Evolutionary conservation across 164 flowering plant genomes (phyloP).

Genomic region (Kalanchoe fedtschenkoi): DNA sequence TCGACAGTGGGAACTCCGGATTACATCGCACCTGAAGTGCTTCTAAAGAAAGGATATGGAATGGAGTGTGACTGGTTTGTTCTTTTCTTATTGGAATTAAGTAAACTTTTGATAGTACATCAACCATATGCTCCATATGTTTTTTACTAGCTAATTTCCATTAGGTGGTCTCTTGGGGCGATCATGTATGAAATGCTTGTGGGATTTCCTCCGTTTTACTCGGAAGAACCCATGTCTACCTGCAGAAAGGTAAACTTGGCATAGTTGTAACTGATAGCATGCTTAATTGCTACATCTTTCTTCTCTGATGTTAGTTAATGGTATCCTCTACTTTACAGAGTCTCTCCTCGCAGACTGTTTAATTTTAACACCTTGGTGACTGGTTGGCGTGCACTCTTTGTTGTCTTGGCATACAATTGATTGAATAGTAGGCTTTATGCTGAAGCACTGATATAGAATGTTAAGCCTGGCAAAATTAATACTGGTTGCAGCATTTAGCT

Average conservation of each 20-base stretch:
- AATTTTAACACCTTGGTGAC: too few relatives aligned
- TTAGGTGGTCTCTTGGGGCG: constrained; percentile 77
- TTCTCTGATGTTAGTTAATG: neutral
- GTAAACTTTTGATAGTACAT: neutral
- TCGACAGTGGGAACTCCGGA: constrained; percentile 84
- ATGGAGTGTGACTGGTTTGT: constrained; percentile 79
- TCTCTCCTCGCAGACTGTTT: too few relatives aligned
- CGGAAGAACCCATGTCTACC: constrained; percentile 73
- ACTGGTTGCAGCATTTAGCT: too few relatives aligned
- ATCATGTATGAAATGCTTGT: constrained; percentile 75
- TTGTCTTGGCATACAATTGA: neutral
- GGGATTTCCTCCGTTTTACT: constrained; percentile 69
- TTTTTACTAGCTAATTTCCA: neutral
- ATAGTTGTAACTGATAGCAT: neutral
- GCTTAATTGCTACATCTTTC: neutral
- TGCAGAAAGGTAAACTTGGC: constrained; percentile 46
- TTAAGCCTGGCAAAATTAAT: too few relatives aligned
- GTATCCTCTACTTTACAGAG: neutral
- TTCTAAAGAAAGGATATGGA: constrained; percentile 66
- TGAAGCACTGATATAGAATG: neutral
- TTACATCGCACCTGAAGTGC: constrained; percentile 76
- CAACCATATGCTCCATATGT: neutral
- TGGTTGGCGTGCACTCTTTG: neutral
- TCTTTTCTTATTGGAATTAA: neutral
- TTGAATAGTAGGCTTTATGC: neutral